Conservation (phyloP, 805 yeast genomes). For the Peterozyma xylosa region DNA sequence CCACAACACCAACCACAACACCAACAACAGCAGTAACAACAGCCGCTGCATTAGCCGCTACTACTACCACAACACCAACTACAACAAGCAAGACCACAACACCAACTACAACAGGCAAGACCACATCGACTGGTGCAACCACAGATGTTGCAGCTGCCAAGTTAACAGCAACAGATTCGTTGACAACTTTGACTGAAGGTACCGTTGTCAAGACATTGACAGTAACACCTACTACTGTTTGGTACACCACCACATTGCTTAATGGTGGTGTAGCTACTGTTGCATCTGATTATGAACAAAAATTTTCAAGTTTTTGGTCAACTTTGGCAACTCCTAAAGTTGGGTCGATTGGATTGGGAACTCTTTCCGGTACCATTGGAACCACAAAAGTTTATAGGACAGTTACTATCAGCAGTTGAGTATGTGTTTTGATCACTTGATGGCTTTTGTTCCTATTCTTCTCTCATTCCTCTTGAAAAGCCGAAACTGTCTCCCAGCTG, state of each 20-base stretch:
- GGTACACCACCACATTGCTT: conserved; percentile 39
- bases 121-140: conserved; percentile 10
- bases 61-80: conserved; percentile 4
- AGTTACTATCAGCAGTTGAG: conserved; percentile 21
- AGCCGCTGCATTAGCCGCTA: conserved; percentile 5
- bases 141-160: conserved; percentile 8
- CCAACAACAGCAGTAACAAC: conserved; percentile 5
- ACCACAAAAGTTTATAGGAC: conserved; percentile 33
- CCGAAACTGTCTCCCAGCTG: no score
- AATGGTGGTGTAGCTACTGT: conserved; percentile 34
- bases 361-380: conserved; percentile 64
- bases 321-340: conserved; percentile 37
- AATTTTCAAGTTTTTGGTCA: conserved; percentile 34
- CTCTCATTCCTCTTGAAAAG: no score
- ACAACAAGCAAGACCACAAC: not conserved
- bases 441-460: no score
- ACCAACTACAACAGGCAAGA: conserved; percentile 5
- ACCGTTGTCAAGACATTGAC: conserved; percentile 17
- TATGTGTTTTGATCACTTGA: no score
- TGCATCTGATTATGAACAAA: conserved; percentile 44
- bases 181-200: conserved; percentile 16
- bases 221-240: conserved; percentile 24
- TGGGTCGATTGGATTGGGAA: conserved; percentile 77
- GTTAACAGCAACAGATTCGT: conserved; percentile 1
- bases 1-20: conserved; percentile 6